Conservation (phyloP, 73 alveolate genomes). For the Uronychia setigera region DNA sequence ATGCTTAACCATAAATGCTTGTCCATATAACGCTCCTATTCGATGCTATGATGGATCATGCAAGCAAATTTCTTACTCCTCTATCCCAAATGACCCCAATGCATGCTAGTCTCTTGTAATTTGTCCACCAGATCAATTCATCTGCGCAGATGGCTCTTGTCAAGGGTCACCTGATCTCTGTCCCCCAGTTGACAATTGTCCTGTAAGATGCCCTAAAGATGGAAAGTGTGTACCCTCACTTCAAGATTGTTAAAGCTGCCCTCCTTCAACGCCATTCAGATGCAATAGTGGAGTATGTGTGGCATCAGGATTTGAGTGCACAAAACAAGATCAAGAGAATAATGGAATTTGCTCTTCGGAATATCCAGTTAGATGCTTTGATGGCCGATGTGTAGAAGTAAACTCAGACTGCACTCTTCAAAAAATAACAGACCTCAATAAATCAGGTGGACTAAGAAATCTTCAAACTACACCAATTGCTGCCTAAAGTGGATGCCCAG, state of each 20-base stretch:
- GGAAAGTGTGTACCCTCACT: constrained; percentile 24
- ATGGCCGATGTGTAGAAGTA: constrained; percentile 24
- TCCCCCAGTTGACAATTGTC: background rate
- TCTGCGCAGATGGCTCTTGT: constrained; percentile 73
- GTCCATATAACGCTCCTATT: background rate
- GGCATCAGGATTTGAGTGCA: background rate
- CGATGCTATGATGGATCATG: background rate
- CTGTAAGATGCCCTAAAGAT: constrained; percentile 12
- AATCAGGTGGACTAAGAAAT: background rate
- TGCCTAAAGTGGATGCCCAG: background rate
- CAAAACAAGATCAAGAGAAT: background rate
- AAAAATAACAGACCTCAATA: background rate
- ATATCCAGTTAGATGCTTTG: constrained; percentile 63
- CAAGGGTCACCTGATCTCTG: constrained; percentile 21
- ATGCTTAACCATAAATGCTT: background rate
- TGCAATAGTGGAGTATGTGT: background rate
- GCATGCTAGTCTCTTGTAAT: background rate
- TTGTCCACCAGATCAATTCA: constrained; percentile 3
- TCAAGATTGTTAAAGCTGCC: too few species aligned
- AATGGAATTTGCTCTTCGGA: constrained; percentile 44
- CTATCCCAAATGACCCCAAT: background rate
- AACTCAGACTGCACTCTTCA: constrained; percentile 16
- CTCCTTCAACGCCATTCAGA: too few species aligned
- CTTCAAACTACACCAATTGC: background rate
- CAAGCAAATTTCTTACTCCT: background rate